Evolutionary conservation across 345 rosid species (phyloP).

Genomic region (Sonneratia caseolaris): DNA sequence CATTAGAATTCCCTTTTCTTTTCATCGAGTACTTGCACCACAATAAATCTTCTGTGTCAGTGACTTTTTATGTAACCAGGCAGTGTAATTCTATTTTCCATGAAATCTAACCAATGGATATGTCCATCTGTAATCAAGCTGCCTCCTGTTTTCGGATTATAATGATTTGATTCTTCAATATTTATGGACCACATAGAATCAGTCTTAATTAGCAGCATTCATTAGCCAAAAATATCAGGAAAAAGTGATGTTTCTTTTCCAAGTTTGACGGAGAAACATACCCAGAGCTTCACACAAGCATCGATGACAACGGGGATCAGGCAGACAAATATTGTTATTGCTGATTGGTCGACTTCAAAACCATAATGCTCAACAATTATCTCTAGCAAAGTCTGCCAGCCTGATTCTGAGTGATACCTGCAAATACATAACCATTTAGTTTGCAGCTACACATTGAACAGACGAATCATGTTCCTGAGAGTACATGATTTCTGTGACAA

Average conservation of each 20-base stretch:
- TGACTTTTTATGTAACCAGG: too few relatives aligned
- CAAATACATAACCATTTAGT: slow-evolving; percentile 1
- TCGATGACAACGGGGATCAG: slow-evolving; percentile 66
- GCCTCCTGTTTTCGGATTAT: too few relatives aligned
- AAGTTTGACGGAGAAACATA: slow-evolving; percentile 21
- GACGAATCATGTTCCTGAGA: neutral
- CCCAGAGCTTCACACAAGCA: slow-evolving; percentile 90
- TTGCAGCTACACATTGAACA: neutral
- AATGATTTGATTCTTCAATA: too few relatives aligned
- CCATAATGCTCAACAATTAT: slow-evolving; percentile 78
- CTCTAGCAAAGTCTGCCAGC: slow-evolving; percentile 81
- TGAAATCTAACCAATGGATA: too few relatives aligned
- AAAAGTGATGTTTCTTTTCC: neutral
- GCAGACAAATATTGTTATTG: slow-evolving; percentile 56
- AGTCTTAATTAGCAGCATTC: too few relatives aligned
- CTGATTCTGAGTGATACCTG: slow-evolving; percentile 93
- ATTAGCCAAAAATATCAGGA: neutral
- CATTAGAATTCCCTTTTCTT: too few relatives aligned
- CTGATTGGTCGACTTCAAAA: slow-evolving; percentile 55
- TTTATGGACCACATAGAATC: too few relatives aligned
- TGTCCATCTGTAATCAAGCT: too few relatives aligned
- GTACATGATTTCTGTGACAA: neutral
- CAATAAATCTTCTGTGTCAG: too few relatives aligned
- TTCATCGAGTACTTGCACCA: too few relatives aligned
- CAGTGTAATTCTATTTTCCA: too few relatives aligned